phyloP scores from a whole-genome alignment of 2,329 filamentous ascomycete genomes.

The Camillea tinctor region DNA sequence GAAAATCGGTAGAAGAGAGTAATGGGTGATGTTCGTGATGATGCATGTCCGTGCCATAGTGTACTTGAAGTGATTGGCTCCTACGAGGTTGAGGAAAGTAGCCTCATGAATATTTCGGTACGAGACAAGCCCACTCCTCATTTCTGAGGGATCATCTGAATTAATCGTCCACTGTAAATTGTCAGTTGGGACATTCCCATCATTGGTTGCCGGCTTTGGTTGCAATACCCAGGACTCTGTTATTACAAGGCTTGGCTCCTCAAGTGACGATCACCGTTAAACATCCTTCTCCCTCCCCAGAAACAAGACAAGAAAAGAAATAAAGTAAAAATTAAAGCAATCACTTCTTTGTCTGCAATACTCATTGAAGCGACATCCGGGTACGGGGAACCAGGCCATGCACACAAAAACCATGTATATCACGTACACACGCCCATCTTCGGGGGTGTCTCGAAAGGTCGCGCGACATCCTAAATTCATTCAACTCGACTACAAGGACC shows the following conservation, averaged over 20 bases:
- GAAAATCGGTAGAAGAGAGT: not conserved
- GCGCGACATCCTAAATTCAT: conserved; percentile 1
- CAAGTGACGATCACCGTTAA: not conserved
- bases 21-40: not conserved
- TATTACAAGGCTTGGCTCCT: not conserved
- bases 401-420: not conserved
- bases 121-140: not conserved
- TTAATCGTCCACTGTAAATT: not conserved
- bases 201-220: not conserved
- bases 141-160: not conserved
- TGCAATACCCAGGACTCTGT: not conserved
- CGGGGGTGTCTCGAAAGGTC: conserved; percentile 11
- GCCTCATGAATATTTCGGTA: not conserved
- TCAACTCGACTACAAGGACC: no score
- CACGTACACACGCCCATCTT: conserved; percentile 1
- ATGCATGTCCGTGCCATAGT: not conserved
- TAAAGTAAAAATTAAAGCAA: no score
- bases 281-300: not conserved
- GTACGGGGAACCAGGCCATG: not conserved
- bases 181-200: not conserved
- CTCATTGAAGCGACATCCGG: not conserved
- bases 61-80: not conserved
- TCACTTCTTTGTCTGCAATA: not conserved
- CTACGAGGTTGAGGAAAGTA: not conserved
- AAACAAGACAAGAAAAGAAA: not conserved